phyloP scores from a whole-genome alignment of 805 yeast species.

The Cyberlindnera maclurae region DNA sequence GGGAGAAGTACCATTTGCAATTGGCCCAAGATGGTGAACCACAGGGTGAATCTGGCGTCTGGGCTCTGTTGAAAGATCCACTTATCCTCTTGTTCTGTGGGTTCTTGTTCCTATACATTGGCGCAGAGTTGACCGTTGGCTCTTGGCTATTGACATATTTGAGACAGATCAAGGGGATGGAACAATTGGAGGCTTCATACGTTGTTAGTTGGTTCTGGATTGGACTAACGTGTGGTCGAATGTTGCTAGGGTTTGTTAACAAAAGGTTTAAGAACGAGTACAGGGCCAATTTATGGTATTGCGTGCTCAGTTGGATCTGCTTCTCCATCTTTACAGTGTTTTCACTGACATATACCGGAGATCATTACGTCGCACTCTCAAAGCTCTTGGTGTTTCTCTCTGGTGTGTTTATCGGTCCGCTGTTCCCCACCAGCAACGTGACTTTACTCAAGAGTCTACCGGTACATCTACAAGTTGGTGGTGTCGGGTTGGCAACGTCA shows the following conservation, averaged over 20 bases:
- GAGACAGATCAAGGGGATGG: constrained; percentile 44
- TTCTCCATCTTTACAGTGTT: constrained; percentile 16
- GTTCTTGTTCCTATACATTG: constrained; percentile 56
- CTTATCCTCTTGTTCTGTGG: constrained; percentile 42
- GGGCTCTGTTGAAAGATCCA: constrained; percentile 23
- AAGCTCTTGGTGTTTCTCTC: constrained; percentile 28
- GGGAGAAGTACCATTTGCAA: constrained; percentile 25
- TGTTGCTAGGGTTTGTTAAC: constrained; percentile 50
- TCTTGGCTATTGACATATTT: constrained; percentile 67
- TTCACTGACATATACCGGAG: constrained; percentile 8
- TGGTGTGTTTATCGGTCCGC: constrained; percentile 63
- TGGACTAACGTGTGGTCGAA: constrained; percentile 61
- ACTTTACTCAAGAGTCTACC: constrained; percentile 61
- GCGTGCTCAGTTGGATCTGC: constrained; percentile 28
- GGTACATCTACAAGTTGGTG: constrained; percentile 48
- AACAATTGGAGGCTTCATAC: constrained; percentile 43
- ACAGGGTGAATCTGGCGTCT: constrained; percentile 11
- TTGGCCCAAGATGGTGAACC: constrained; percentile 9
- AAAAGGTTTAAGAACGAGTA: constrained; percentile 39
- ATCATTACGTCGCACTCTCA: constrained; percentile 1
- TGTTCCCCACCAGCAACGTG: constrained; percentile 66
- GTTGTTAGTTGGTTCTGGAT: constrained; percentile 68
- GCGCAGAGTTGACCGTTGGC: constrained; percentile 62
- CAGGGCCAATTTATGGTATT: constrained; percentile 29
- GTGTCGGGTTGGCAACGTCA: constrained; percentile 70